Conservation (phyloP, 2,329 filamentous ascomycete genomes). For the Alternaria ethzedia region DNA sequence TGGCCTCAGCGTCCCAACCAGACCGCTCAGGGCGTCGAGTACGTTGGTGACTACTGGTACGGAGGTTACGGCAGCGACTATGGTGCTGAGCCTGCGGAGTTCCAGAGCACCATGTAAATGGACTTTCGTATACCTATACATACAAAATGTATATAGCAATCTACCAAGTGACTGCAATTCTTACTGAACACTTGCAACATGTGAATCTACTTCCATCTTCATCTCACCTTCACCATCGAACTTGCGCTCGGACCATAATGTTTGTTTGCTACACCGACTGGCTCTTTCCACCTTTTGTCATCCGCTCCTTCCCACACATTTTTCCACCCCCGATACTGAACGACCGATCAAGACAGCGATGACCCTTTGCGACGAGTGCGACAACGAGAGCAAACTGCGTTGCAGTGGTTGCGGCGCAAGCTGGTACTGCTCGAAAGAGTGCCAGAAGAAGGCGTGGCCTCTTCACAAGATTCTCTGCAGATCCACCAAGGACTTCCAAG, state of each 20-base stretch:
- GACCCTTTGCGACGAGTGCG: not conserved
- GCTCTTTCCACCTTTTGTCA: not conserved
- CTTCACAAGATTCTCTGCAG: not conserved
- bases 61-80: constrained; percentile 22
- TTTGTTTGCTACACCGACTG: not conserved
- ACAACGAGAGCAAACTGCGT: not conserved
- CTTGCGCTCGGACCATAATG: not conserved
- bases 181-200: not conserved
- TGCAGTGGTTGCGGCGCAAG: not conserved
- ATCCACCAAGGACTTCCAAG: not conserved
- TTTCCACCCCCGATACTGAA: not conserved
- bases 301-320: not conserved
- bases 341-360: not conserved
- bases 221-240: not conserved
- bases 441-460: not conserved
- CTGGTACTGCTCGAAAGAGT: not conserved
- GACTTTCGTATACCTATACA: not conserved
- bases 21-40: constrained; percentile 23
- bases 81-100: not conserved
- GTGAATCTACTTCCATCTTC: not conserved
- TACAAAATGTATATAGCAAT: not conserved
- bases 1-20: constrained; percentile 40
- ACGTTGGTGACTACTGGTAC: constrained; percentile 29
- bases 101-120: not conserved
- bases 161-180: not conserved